Evolutionary conservation across 2,329 filamentous ascomycete genomes (phyloP), one percentile per base, ranked within the genome.

Genomic region (Paraconiothyrium sp.): DNA sequence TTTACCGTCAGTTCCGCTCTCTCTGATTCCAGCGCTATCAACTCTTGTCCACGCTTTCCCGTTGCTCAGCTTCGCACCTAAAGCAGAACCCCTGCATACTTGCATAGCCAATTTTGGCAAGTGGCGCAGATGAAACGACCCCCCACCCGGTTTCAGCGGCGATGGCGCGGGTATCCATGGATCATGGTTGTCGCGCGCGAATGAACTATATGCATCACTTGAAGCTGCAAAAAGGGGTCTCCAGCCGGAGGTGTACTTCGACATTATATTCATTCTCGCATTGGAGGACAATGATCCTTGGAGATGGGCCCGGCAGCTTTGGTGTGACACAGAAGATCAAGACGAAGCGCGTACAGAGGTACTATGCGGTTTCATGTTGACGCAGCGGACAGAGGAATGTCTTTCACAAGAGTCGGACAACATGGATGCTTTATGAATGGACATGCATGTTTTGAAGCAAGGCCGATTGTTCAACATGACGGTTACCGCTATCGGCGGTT

Each of bases 81-180:
- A 16, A 22, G 34, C 34, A 32, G 35, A 30, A 27, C 27, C 46
- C 32, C 37, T 48, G 22, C 46, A 48, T 48, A 27, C 1, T 48
- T 32, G 27, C 27, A 27, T 10, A 20, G 16, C 54, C 59, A 22
- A 57, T 52, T n/a, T 52, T 51, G 52, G 52, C 27, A 35, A 22
- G 52, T 57, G 54, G 57, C 54, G 58, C 54, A 57, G 48, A 27
- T 54, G 46, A 48, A 16, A 48, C 46, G 20, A 9, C 13, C 22
- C 51, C 57, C 46, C 47, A 20, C 11, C 11, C 8, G 47, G 47
- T 50, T 35, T 50, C 41, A 63, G 50, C 22, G 47, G n/a, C 27
- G 13, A 49, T 34, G 47, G 47, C 47, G 47, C 24, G 16, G 2
- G 47, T 13, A n/a, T 34, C 20, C 47, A 50, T 50, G 47, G 47